phyloP scores from a whole-genome alignment of 352 stramenopile genomes.

The Globisporangium radiosum region DNA sequence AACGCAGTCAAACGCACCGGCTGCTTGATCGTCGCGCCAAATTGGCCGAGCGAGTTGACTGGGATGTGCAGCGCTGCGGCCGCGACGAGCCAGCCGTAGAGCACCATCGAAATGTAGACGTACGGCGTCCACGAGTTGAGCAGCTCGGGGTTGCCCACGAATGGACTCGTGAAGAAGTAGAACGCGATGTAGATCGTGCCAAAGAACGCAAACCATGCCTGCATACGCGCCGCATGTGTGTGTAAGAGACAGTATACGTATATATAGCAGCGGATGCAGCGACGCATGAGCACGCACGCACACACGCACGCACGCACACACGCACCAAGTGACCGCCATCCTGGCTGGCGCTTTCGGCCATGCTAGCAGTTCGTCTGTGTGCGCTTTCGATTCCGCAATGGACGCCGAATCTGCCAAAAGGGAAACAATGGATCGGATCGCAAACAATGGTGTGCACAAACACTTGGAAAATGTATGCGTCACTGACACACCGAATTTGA shows the following conservation, averaged over 20 bases:
- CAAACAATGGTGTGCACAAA: neutral
- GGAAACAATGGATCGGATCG: neutral
- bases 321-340: constrained; percentile 13
- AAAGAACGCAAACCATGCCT: constrained; percentile 84
- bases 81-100: constrained; percentile 81
- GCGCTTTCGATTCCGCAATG: neutral
- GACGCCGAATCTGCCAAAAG: neutral
- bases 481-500: no score
- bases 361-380: neutral
- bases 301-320: neutral
- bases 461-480: neutral
- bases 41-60: constrained; percentile 55
- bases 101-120: constrained; percentile 81
- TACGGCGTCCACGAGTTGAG: constrained; percentile 84
- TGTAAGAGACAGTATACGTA: neutral
- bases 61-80: constrained; percentile 71
- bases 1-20: constrained; percentile 28
- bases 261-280: no score
- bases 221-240: neutral
- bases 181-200: constrained; percentile 77
- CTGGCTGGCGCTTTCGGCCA: constrained; percentile 2
- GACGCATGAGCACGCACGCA: neutral
- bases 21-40: constrained; percentile 82
- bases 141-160: constrained; percentile 79
- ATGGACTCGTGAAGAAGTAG: constrained; percentile 87